Percentiles rank a stretch among this genome's conserved stretches.
phyloP scores from a whole-genome alignment of 345 rosid genomes.

The Pistacia atlantica region DNA sequence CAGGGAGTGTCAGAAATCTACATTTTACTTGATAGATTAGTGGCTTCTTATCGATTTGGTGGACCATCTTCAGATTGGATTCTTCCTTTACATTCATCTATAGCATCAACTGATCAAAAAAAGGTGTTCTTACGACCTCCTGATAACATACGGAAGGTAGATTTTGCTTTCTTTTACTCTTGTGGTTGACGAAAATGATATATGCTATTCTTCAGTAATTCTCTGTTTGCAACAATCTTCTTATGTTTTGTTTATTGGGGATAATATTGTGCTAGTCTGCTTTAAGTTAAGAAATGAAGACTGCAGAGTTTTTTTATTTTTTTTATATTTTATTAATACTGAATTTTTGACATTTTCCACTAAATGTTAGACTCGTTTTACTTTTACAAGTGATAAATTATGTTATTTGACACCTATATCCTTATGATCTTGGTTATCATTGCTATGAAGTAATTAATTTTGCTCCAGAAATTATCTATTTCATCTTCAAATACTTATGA shows the following conservation, averaged over 20 bases:
- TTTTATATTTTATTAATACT: neutral
- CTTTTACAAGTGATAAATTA: neutral
- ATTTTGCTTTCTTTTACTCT: constrained; percentile 19
- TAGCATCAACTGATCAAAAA: constrained; percentile 73
- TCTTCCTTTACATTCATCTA: constrained; percentile 86
- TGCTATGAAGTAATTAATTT: neutral
- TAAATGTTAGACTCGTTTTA: neutral
- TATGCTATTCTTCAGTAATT: neutral
- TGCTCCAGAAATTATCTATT: neutral
- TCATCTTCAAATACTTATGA: constrained; percentile 18
- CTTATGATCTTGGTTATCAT: neutral
- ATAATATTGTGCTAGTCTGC: neutral
- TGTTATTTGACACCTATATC: neutral
- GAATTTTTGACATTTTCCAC: neutral
- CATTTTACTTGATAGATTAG: constrained; percentile 68
- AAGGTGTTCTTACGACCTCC: constrained; percentile 81
- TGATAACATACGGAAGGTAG: constrained; percentile 72
- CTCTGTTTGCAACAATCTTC: neutral
- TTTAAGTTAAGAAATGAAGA: neutral
- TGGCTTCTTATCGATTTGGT: constrained; percentile 81
- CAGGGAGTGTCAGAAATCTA: constrained; percentile 88
- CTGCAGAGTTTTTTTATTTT: neutral
- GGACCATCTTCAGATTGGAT: constrained; percentile 85
- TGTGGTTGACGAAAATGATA: neutral
- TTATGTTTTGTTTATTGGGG: neutral